Evolutionary conservation across 306 rosid genomes (phyloP).

Genomic region (apple (Malus domestica)): DNA sequence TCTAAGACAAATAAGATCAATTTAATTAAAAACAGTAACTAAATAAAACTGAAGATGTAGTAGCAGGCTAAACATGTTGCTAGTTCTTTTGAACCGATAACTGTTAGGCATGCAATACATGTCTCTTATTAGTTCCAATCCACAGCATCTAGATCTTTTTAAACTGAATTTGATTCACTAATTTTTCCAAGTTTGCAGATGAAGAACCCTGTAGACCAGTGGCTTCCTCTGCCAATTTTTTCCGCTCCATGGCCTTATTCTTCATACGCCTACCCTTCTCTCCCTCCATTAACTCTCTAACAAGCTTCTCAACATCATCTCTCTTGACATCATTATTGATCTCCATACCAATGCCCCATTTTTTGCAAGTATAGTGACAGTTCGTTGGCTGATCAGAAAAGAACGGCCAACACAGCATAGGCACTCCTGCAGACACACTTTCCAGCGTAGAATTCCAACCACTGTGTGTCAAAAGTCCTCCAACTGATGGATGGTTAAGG

Average conservation of each 20-base stretch:
- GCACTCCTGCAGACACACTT: neutral
- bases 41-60: no score
- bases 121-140: no score
- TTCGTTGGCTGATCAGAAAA: neutral
- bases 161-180: neutral
- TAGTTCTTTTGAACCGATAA: no score
- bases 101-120: no score
- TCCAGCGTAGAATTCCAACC: slow-evolving; percentile 4
- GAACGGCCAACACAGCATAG: neutral
- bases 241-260: neutral
- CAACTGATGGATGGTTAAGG: slow-evolving; percentile 12
- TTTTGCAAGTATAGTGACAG: neutral
- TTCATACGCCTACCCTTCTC: neutral
- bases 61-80: no score
- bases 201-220: neutral
- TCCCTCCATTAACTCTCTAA: neutral
- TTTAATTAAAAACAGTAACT: no score
- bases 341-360: neutral
- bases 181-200: neutral
- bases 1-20: no score
- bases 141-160: neutral
- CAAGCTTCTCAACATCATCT: neutral
- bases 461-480: slow-evolving; percentile 6
- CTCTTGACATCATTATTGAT: neutral
- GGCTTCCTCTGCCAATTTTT: slow-evolving; percentile 2